Base-by-base conservation (phyloP, 306 rosid species). In the Malus domestica region DNA sequence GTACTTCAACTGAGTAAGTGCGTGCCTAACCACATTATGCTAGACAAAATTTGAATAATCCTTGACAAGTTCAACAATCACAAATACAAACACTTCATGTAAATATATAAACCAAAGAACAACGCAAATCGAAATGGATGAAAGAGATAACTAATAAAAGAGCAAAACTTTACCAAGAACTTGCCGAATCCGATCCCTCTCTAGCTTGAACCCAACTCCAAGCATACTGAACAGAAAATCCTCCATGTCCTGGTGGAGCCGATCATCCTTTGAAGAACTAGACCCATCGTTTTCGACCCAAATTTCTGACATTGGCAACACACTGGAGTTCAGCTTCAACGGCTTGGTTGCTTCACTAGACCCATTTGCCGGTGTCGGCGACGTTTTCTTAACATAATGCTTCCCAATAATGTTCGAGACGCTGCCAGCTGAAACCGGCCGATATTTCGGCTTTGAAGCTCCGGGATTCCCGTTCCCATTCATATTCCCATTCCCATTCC, bases 141-240 rank as follows among this genome's bases (percentile, higher is more conserved):
- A 42, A 80, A 55, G n/a, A n/a, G 45, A 42, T 9, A 38, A 70
- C 20, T 62, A 16, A 49, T 14, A 30, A 13, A 70, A 70, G 58
- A 77, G 15, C 12, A 22, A 22, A 22, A 42, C 30, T 68, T 76
- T 90, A 95, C 99, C 96, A 79, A 95, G 90, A 83, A 95, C 95
- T 74, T 87, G 84, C 4, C 79, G 86, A 67, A 95, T 89, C 81
- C 73, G 82, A 66, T 82, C 82, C 80, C 91, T 88, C 18, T 87
- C 89, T 33, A 95, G 90, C 82, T 79, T 80, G 80, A 89, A 92
- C 45, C 97, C 97, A 68, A 85, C 84, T 65, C 96, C 97, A 72
- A 95, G 97, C 97, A 92, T 90, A 64, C 64, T 83, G 80, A 84
- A 88, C 72, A 95, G 79, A 78, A 95, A 89, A 33, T 92, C 89